Evolutionary conservation across 768 basidiomycete genomes (phyloP).

Genomic region (Pulveroboletus sp.): DNA sequence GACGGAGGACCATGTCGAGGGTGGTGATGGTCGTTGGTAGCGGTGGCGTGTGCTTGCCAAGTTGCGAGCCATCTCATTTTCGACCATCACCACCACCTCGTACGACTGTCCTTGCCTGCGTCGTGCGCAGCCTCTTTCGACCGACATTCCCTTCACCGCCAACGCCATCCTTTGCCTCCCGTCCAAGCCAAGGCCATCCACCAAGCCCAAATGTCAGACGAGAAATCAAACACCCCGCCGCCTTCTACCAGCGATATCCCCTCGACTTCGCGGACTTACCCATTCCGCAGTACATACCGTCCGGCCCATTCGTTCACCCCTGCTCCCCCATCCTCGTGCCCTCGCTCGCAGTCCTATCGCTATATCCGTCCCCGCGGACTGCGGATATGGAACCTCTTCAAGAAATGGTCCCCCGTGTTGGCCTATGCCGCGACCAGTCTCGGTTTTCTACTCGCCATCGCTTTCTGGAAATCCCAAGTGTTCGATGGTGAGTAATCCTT

Average conservation of each 20-base stretch:
- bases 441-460: constrained; percentile 76
- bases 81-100: not conserved
- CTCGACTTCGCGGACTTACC: constrained; percentile 10
- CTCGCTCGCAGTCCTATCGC: constrained; percentile 22
- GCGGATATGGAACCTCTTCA: constrained; percentile 57
- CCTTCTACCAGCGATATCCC: constrained; percentile 19
- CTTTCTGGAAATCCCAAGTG: constrained; percentile 78
- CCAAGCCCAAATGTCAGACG: constrained; percentile 17
- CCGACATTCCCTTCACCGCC: constrained; percentile 1
- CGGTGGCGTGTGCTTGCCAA: constrained; percentile 12
- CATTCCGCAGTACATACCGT: constrained; percentile 13
- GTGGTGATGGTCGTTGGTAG: too few species aligned
- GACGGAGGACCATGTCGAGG: not conserved
- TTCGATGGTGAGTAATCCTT: constrained; percentile 63
- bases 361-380: constrained; percentile 47
- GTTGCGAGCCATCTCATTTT: not conserved
- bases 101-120: not conserved
- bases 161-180: not conserved
- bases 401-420: constrained; percentile 76
- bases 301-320: constrained; percentile 21
- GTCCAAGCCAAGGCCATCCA: not conserved
- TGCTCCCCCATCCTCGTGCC: constrained; percentile 16
- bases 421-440: constrained; percentile 76
- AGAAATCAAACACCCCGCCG: constrained; percentile 17
- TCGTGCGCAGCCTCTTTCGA: not conserved